A percentile compares a stretch with the other conserved stretches of the same genome.
These are phyloP conservation scores for Paragyromitra xinjiangensis DNA, from an alignment of 495 filamentous ascomycete species.

Conservation along the genomic window DNA sequence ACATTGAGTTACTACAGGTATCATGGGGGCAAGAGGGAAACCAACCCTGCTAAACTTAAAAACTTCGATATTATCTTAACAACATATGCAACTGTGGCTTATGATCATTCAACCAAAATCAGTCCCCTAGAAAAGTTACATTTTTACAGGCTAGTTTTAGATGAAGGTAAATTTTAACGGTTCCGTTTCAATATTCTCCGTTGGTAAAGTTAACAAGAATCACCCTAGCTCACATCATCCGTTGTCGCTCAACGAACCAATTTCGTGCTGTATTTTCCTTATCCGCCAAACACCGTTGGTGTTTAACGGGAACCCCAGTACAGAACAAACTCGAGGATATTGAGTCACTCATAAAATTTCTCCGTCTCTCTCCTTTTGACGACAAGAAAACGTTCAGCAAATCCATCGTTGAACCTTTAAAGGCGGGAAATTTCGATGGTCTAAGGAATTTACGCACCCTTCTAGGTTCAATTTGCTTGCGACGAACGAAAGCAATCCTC, in stretches of 20 bases:
- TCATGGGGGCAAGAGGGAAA: slow-evolving; percentile 57
- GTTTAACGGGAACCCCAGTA: slow-evolving; percentile 63
- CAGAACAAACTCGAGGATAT: slow-evolving; percentile 66
- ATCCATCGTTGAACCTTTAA: slow-evolving; percentile 56
- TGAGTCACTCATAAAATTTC: slow-evolving; percentile 62
- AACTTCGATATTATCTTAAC: slow-evolving; percentile 60
- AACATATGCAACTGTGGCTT: slow-evolving; percentile 60
- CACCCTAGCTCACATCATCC: slow-evolving; percentile 58
- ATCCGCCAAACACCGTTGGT: slow-evolving; percentile 60
- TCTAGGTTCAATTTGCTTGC: slow-evolving; percentile 59
- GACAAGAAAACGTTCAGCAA: slow-evolving; percentile 54
- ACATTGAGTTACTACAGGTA: slow-evolving; percentile 57
- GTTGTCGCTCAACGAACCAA: slow-evolving; percentile 56
- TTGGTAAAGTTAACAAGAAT: slow-evolving; percentile 1
- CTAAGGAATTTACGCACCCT: slow-evolving; percentile 58
- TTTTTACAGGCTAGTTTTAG: slow-evolving; percentile 62
- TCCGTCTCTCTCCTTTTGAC: slow-evolving; percentile 61
- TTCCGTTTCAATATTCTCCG: neutral
- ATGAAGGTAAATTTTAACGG: slow-evolving; percentile 59
- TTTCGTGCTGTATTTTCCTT: slow-evolving; percentile 57
- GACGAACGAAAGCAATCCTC: slow-evolving; percentile 60
- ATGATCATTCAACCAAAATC: slow-evolving; percentile 41
- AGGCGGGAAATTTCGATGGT: slow-evolving; percentile 45
- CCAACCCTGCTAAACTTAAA: slow-evolving; percentile 41
- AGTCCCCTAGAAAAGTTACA: slow-evolving; percentile 54